Base-by-base conservation (phyloP, 192 early-diverging fungal species). In the Spizellomyces punctatus region DNA sequence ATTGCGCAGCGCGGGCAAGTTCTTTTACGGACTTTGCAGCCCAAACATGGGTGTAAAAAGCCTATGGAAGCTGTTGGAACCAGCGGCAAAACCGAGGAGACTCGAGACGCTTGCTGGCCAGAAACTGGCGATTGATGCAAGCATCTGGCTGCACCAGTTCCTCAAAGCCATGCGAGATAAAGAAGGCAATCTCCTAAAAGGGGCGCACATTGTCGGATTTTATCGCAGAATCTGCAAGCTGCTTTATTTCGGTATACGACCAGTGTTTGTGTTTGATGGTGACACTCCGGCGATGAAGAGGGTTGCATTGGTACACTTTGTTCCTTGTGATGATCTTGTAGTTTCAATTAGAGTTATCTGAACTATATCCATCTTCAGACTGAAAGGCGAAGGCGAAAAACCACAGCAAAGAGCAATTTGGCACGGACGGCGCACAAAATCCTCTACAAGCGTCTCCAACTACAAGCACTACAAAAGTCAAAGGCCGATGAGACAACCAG, bases 231-330 rank as follows among this genome's bases (percentile, higher is more conserved):
- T 98, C 43, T 96, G 94, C 76, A 98, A 98, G 80, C 85, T 99
- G 4, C 76, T 99, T 17, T 95, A 89, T 76, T 91, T 87, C 71
- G 92, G 91, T 19, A 90, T 99, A 42, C 86, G 83, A 54, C 98
- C 98, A 9, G 90, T 99, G 9, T 98, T 98, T 88, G 95, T 99
- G 5, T 99, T 96, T 86, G 98, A 99, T 77, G 98, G 98, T 8
- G 90, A 84, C 4, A 87, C 91, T 0, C 98, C 98, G 5, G 81
- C 86, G 45, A 79, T 99, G 52, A 99, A 99, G 77, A 80, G 89
- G 10, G 44, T 64, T 8, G 94, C 92, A 0, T 84, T 91, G 47
- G 89, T 85, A 81, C 69, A 46, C 1, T n/a, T 22, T 61, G 22
- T n/a, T 36, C 4, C 17, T 61, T 14, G 0, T 0, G 27, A 3